These are phyloP conservation scores for Podospora tetraspora DNA, from an alignment of 495 filamentous ascomycete genomes.

Conservation along the genomic window DNA sequence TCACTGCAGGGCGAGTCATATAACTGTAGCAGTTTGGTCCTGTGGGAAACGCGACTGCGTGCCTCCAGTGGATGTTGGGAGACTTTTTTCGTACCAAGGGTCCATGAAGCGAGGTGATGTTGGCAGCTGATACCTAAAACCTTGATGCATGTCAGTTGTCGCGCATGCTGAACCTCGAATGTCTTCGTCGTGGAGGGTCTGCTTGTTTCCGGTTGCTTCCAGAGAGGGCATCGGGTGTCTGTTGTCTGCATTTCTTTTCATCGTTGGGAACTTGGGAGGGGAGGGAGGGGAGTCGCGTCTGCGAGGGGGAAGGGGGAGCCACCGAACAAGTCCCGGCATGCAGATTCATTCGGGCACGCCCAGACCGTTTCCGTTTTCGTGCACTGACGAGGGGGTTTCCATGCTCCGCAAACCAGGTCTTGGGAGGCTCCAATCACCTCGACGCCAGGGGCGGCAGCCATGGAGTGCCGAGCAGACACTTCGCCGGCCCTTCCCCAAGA, in stretches of 20 bases:
- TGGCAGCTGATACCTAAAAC: not conserved
- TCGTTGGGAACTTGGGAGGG: not conserved
- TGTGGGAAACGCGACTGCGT: not conserved
- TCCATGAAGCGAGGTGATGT: not conserved
- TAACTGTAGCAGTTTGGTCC: not conserved
- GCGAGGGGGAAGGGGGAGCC: not conserved
- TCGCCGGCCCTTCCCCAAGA: not conserved
- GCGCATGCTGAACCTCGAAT: not conserved
- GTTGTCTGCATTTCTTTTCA: not conserved
- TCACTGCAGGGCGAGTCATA: not conserved
- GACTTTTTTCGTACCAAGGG: not conserved
- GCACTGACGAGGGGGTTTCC: not conserved
- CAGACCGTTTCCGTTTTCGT: not conserved
- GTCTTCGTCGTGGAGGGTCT: not conserved
- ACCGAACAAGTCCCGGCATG: not conserved
- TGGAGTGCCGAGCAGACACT: not conserved
- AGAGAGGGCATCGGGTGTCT: no score
- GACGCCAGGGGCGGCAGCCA: not conserved
- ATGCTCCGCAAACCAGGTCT: not conserved
- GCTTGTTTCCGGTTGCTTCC: no score
- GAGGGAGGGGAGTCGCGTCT: not conserved
- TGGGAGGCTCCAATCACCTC: not conserved
- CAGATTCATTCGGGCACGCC: not conserved
- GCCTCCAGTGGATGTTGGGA: not conserved
- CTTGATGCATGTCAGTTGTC: no score